These are phyloP conservation scores for Lichenothelia convexa DNA, from an alignment of 495 filamentous ascomycete genomes.

Conservation along the genomic window DNA sequence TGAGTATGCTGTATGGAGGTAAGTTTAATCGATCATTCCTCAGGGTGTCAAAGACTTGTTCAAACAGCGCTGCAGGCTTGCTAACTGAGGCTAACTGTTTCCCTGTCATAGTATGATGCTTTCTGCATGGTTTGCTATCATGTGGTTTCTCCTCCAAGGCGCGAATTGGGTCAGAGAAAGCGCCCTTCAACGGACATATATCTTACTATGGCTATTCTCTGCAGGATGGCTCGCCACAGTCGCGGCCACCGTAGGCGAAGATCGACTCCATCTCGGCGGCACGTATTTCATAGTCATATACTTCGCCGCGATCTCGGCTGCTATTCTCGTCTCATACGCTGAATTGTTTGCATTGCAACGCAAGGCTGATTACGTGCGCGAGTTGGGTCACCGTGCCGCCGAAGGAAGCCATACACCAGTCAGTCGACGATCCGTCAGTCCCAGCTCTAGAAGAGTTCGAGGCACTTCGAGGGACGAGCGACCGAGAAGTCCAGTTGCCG, in stretches of 20 bases:
- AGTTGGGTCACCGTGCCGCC: not conserved
- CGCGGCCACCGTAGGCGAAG: conserved; percentile 50
- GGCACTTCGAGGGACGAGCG: conserved; percentile 11
- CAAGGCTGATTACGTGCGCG: conserved; percentile 38
- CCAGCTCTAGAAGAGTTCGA: not conserved
- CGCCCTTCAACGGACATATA: conserved; percentile 67
- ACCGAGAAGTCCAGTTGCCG: conserved; percentile 25
- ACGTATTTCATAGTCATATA: conserved; percentile 75
- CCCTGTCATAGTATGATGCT: conserved; percentile 53
- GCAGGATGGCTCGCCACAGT: conserved; percentile 57
- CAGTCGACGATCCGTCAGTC: not conserved
- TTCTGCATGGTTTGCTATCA: conserved; percentile 56
- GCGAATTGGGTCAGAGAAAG: conserved; percentile 71
- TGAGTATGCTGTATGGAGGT: conserved; percentile 47
- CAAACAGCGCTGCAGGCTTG: too few relatives aligned
- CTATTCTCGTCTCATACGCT: conserved; percentile 30
- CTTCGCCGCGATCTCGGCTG: conserved; percentile 54
- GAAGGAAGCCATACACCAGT: not conserved
- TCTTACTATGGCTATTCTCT: conserved; percentile 65
- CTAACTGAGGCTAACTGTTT: too few relatives aligned
- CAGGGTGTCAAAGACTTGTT: too few relatives aligned
- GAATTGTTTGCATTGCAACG: conserved; percentile 65
- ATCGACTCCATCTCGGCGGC: conserved; percentile 49
- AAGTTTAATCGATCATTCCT: too few relatives aligned
- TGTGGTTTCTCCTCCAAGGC: conserved; percentile 71